Conservation (phyloP, 2,329 filamentous ascomycete genomes). For the Ceratocystis cubensis region DNA sequence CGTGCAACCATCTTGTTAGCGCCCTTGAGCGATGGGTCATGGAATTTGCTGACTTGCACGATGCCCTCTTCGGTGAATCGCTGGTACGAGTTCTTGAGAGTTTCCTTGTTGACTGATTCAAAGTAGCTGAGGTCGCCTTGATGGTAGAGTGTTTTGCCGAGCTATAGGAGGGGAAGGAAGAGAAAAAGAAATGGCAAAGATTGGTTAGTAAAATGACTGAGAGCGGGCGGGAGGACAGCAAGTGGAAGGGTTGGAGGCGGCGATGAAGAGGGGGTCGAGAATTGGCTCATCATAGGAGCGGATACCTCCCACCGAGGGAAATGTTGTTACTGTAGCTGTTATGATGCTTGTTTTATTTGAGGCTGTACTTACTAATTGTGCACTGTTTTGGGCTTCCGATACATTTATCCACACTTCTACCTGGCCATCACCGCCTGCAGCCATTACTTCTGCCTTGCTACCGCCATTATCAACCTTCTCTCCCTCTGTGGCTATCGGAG, state of each 20-base stretch:
- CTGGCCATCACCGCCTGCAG: constrained; percentile 27
- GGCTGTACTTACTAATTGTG: constrained; percentile 53
- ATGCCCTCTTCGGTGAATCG: constrained; percentile 88
- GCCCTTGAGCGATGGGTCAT: constrained; percentile 35
- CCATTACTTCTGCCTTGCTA: neutral
- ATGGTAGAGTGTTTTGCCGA: constrained; percentile 94
- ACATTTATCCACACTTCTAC: constrained; percentile 63
- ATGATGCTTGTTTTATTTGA: neutral
- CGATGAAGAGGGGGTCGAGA: no score
- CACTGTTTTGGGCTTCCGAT: constrained; percentile 64
- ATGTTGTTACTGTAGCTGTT: neutral
- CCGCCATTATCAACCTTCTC: neutral
- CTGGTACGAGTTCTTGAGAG: constrained; percentile 81
- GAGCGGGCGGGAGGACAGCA: neutral
- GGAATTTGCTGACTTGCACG: constrained; percentile 57
- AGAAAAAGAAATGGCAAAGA: neutral
- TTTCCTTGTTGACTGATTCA: constrained; percentile 96
- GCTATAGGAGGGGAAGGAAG: constrained; percentile 33
- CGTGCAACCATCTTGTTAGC: constrained; percentile 41
- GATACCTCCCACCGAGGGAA: neutral
- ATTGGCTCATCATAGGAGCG: no score
- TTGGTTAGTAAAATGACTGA: neutral
- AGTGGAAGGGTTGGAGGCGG: neutral
- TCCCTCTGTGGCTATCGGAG: constrained; percentile 41
- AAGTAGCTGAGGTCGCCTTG: constrained; percentile 96